Base-by-base conservation (phyloP, 306 rosid species). In the Pyrus betulifolia region DNA sequence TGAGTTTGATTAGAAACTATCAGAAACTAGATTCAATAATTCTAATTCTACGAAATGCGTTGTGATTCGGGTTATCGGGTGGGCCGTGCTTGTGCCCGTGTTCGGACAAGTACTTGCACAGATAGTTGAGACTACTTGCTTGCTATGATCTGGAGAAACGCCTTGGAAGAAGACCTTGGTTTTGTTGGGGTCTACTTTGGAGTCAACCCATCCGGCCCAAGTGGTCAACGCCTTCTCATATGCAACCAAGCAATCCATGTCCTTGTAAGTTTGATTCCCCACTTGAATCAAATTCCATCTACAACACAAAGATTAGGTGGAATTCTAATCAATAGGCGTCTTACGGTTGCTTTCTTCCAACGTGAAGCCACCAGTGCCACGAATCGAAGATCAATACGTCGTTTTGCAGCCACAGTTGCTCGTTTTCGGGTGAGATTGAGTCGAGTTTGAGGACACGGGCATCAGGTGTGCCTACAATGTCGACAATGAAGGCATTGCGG, bases 161-260 rank as follows among this genome's bases (percentile, higher is more conserved):
- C 96, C 98, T 81, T 91, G 98, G 45, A 88, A 93, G 81, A 89
- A 86, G 54, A 93, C 88, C 67, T 9, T 83, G 44, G 93, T 86
- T 66, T 71, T 78, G 1, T 72, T 45, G 9, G 89, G 81, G 62
- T 93, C 77, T 19, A 93, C 74, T 46, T 83, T 80, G 71, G 15
- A 5, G 70, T 91, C 83, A n/a, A 93, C 81, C 98, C 98, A 93
- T 31, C 73, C 82, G 23, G 97, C 93, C 98, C 98, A 93, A 35
- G 93, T 93, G 6, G 72, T 86, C 67, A 93, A 13, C 54, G 67
- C 97, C 79, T 87, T 88, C 87, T 89, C 93, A 65, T 80, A 93
- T 4, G 89, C 96, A 51, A 74, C 87, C 81, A 91, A 75, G 1
- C 98, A 88, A 67, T 89, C 77, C 98, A 91, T 88, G 77, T 93